phyloP scores from a whole-genome alignment of 108 stramenopile genomes.

The Tribonema minus region DNA sequence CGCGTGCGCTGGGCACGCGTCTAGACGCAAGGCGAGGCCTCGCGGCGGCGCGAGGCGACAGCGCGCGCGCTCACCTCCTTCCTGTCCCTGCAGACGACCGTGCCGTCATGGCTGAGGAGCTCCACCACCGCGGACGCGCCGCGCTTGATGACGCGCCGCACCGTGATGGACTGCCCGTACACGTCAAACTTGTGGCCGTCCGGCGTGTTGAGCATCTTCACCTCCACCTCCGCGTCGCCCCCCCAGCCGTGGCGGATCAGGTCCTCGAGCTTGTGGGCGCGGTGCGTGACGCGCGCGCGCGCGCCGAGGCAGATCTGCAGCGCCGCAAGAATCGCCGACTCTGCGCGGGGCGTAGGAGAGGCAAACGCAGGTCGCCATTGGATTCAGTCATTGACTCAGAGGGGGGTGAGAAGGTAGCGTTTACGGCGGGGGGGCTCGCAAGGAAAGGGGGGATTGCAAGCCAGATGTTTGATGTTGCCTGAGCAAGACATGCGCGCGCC shows the following conservation, averaged over 20 bases:
- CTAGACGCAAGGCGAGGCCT: no score
- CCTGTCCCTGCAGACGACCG: slow-evolving; percentile 45
- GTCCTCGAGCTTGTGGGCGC: slow-evolving; percentile 75
- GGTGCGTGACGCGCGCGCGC: slow-evolving; percentile 71
- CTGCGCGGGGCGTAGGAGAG: no score
- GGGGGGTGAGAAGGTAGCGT: no score
- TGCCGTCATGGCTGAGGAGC: slow-evolving; percentile 59
- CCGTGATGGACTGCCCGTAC: slow-evolving; percentile 81
- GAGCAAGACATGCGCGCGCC: no score
- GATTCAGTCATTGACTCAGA: no score
- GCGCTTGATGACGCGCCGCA: slow-evolving; percentile 72
- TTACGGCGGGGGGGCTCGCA: no score
- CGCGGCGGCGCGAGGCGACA: no score
- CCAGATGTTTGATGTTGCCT: no score
- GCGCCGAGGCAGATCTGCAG: slow-evolving; percentile 94
- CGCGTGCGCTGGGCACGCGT: no score
- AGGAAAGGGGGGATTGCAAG: no score
- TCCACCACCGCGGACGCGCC: slow-evolving; percentile 70
- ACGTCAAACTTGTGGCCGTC: slow-evolving; percentile 76
- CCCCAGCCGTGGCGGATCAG: slow-evolving; percentile 74
- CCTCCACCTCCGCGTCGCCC: slow-evolving; percentile 70
- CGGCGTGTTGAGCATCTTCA: slow-evolving; percentile 75
- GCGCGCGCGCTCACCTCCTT: slow-evolving; percentile 63
- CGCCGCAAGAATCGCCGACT: slow-evolving; percentile 86
- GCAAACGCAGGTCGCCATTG: no score